phyloP scores from a whole-genome alignment of 441 rosid genomes.

The Lepidium campestre region DNA sequence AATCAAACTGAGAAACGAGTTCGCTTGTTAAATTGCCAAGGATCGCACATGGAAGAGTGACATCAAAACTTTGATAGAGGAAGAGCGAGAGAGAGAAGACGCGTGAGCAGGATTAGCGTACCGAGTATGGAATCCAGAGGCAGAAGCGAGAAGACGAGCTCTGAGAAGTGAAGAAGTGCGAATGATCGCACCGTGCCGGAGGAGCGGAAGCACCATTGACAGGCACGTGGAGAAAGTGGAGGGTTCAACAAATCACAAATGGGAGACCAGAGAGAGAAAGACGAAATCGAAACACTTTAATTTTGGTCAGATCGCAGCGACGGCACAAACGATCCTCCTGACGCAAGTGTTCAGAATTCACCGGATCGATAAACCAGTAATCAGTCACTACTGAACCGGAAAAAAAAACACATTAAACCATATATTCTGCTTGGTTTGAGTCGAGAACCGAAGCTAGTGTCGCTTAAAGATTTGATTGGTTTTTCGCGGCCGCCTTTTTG shows the following conservation, averaged over 20 bases:
- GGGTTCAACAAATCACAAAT: constrained; percentile 8
- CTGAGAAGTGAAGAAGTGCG: constrained; percentile 54
- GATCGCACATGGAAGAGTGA: neutral
- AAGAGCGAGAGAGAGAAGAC: neutral
- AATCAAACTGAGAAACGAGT: neutral
- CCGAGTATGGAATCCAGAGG: constrained; percentile 49
- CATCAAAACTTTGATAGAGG: neutral
- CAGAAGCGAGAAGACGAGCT: constrained; percentile 59
- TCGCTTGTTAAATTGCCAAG: neutral
- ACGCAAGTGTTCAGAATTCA: neutral
- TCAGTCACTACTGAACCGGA: neutral
- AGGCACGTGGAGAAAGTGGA: constrained; percentile 8
- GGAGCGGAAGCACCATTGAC: constrained; percentile 77
- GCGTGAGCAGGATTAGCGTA: constrained; percentile 22
- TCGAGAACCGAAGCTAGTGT: neutral
- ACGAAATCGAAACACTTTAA: neutral
- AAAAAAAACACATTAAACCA: neutral
- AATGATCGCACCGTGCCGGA: constrained; percentile 58
- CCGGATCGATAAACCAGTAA: neutral
- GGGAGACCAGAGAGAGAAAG: neutral
- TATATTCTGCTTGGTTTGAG: neutral
- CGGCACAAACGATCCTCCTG: constrained; percentile 6
- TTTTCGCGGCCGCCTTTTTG: too few relatives aligned
- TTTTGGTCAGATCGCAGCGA: constrained; percentile 28
- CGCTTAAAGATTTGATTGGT: too few relatives aligned